Evolutionary conservation across 192 early-diverging fungal genomes (phyloP), one percentile per base, ranked within the genome.

Genomic region (Jimgerdemannia flammicorona): DNA sequence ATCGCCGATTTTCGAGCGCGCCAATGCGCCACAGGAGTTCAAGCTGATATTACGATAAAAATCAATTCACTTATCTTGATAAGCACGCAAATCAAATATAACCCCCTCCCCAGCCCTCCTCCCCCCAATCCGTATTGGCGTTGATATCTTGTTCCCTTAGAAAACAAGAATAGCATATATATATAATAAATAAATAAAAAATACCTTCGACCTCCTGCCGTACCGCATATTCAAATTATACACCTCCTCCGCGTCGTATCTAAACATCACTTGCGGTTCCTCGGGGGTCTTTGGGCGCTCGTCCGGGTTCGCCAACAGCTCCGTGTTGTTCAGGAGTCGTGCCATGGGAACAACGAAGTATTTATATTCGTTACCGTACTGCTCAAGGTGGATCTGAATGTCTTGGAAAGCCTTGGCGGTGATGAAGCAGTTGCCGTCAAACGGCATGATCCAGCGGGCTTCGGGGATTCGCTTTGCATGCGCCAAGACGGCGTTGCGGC

Each of bases 281-380:
- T 90, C 89, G 8, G 85, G 86, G 2, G 89, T 84, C 41, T 84
- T 83, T 7, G 89, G 89, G 10, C 84, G 81, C 3, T 76, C 79
- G 72, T 90, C 88, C 8, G 77, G 66, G n/a, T 81, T 82, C 40
- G 82, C 78, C 54, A 90, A 72, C 4, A 89, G 73, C 40, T 83
- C 78, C 0, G 88, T 80, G 75, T 90, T 90, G 64, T 90, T 86
- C 17, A 90, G 76, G 7, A 90, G 70, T 40, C 89, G 77, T 7
- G 87, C 82, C 89, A 90, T 90, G 29, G 89, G 89, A 4, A 90
- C 88, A 4, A 88, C 79, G 75, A 90, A 85, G 54, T 90, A 90
- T 69, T 90, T 88, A 71, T 81, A 79, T 14, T 77, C 70, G 4
- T 85, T 77, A 40, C 88, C 89, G 69, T 84, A 73, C 29, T 70